phyloP scores from a whole-genome alignment of 164 flowering plant species.

The Dillenia turbinata region DNA sequence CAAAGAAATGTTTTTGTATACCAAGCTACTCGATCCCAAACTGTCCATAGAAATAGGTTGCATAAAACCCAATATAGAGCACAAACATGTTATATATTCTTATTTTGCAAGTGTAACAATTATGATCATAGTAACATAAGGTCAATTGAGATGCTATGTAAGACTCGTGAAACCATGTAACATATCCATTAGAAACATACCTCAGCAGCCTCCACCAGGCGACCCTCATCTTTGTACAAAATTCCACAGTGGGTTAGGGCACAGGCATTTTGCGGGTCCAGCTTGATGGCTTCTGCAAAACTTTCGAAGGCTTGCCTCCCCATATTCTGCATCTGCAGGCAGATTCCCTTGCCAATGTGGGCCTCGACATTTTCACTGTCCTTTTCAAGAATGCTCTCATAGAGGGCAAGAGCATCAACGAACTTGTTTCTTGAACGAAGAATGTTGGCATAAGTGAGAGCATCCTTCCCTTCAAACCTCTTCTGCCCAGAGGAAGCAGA shows the following conservation, averaged over 20 bases:
- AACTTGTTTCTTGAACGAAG: slow-evolving; percentile 92
- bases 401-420: slow-evolving; percentile 78
- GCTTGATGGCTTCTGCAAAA: slow-evolving; percentile 76
- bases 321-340: slow-evolving; percentile 90
- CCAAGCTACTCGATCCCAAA: too few relatives aligned
- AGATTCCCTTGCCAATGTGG: slow-evolving; percentile 91
- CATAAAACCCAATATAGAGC: too few relatives aligned
- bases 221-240: slow-evolving; percentile 91
- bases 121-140: too few relatives aligned
- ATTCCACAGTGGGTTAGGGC: slow-evolving; percentile 97
- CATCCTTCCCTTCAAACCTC: slow-evolving; percentile 73
- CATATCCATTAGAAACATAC: slow-evolving; percentile 31
- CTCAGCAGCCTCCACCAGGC: slow-evolving; percentile 93
- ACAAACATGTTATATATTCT: too few relatives aligned
- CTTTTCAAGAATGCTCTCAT: slow-evolving; percentile 65
- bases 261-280: slow-evolving; percentile 91
- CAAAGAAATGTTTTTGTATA: too few relatives aligned
- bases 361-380: slow-evolving; percentile 79
- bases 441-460: slow-evolving; percentile 83
- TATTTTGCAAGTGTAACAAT: too few relatives aligned
- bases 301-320: slow-evolving; percentile 79
- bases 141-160: too few relatives aligned
- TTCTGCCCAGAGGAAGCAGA: slow-evolving; percentile 26
- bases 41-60: too few relatives aligned
- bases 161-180: not conserved